These are phyloP conservation scores for Boletellus ananiceps DNA, from an alignment of 768 basidiomycete species.

Conservation along the genomic window DNA sequence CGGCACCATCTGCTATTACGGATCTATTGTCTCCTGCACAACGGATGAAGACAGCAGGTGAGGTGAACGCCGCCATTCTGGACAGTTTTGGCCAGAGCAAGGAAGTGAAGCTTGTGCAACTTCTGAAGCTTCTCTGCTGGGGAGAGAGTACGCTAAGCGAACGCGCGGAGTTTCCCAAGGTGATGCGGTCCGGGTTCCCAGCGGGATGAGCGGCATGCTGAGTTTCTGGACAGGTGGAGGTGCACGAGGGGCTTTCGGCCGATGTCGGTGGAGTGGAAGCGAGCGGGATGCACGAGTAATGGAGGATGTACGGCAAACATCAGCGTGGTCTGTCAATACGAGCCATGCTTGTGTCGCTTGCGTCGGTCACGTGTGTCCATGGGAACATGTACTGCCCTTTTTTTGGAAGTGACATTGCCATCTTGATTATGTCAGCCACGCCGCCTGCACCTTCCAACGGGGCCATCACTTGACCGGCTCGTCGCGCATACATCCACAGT, in stretches of 20 bases:
- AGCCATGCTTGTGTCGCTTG: background rate
- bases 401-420: conserved; percentile 19
- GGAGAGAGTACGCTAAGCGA: conserved; percentile 78
- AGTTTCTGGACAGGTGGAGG: conserved; percentile 28
- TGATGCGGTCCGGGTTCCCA: conserved; percentile 29
- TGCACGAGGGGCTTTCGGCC: conserved; percentile 22
- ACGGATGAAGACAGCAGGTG: conserved; percentile 89
- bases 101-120: conserved; percentile 81
- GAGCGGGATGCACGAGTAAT: conserved; percentile 23
- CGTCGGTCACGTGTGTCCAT: conserved; percentile 9
- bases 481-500: conserved; percentile 27
- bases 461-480: conserved; percentile 24
- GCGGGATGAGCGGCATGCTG: conserved; percentile 24
- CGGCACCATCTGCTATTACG: conserved; percentile 55
- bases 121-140: conserved; percentile 85
- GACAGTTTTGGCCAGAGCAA: conserved; percentile 89
- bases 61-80: conserved; percentile 93
- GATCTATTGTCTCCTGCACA: conserved; percentile 83
- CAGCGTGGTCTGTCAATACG: background rate
- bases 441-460: conserved; percentile 24
- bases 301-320: conserved; percentile 1
- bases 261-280: conserved; percentile 14
- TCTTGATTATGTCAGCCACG: conserved; percentile 30
- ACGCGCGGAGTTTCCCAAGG: conserved; percentile 76
- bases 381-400: background rate